phyloP scores from a whole-genome alignment of 2,329 filamentous ascomycete species.

The Colletotrichum sp. region DNA sequence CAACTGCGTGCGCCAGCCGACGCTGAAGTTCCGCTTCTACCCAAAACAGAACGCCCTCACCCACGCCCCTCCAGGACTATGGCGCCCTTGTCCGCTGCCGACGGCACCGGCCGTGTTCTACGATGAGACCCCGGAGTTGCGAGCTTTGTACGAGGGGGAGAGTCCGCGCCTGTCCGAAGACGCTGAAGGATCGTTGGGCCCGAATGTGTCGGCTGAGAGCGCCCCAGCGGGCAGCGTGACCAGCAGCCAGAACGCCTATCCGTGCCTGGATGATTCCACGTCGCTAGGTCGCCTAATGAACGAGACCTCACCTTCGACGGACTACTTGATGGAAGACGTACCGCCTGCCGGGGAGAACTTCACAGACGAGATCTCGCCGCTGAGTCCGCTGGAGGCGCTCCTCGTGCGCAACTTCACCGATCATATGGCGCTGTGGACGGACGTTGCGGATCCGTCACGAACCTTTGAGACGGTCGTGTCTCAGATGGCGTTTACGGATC shows the following conservation, averaged over 20 bases:
- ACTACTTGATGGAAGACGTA: neutral
- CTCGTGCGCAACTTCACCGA: neutral
- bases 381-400: neutral
- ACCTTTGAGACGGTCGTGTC: neutral
- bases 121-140: neutral
- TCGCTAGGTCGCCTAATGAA: neutral
- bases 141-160: neutral
- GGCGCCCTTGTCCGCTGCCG: neutral
- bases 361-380: neutral
- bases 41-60: neutral
- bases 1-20: neutral
- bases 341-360: accelerated
- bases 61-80: neutral
- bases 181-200: neutral
- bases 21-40: neutral
- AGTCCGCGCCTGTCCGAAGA: neutral
- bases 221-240: neutral
- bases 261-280: neutral
- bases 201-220: neutral
- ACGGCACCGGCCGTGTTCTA: neutral
- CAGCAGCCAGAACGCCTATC: neutral
- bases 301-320: neutral
- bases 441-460: neutral
- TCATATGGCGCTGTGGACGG: neutral
- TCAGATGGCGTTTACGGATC: neutral